Evolutionary conservation across 2,329 filamentous ascomycete genomes (phyloP).

Genomic region (Xylariaceae sp.): DNA sequence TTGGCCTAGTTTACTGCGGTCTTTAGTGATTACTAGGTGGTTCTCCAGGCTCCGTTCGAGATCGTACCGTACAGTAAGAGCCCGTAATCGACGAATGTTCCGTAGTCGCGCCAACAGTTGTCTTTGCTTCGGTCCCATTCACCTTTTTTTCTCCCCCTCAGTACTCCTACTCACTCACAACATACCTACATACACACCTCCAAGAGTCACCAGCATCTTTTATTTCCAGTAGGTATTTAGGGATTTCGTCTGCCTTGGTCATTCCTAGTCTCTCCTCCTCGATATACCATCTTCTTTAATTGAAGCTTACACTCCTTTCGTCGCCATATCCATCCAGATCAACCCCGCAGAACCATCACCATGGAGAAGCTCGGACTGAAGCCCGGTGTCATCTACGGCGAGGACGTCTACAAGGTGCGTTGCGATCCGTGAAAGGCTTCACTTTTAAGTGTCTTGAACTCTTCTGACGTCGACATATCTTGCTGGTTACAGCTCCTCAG

Average conservation of each 20-base stretch:
- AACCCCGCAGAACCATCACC: not conserved
- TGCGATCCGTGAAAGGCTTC: not conserved
- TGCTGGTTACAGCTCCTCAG: slow-evolving; percentile 16
- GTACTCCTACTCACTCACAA: too few relatives aligned
- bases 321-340: not conserved
- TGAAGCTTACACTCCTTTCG: not conserved
- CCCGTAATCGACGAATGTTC: too few relatives aligned
- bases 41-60: not conserved
- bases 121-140: slow-evolving; percentile 5
- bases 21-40: not conserved
- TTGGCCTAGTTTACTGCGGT: not conserved
- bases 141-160: slow-evolving; percentile 7
- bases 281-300: not conserved
- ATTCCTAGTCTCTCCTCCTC: slow-evolving; percentile 2
- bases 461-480: slow-evolving; percentile 4
- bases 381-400: slow-evolving; percentile 29
- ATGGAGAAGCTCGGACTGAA: slow-evolving; percentile 25
- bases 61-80: not conserved
- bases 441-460: not conserved
- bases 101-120: not conserved
- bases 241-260: not conserved
- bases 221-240: not conserved
- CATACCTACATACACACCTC: slow-evolving; percentile 12
- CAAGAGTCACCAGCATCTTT: slow-evolving; percentile 6
- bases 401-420: slow-evolving; percentile 25